Base-by-base conservation (phyloP, 1,284 basidiomycete genomes). In the Amylostereum areolatum region DNA sequence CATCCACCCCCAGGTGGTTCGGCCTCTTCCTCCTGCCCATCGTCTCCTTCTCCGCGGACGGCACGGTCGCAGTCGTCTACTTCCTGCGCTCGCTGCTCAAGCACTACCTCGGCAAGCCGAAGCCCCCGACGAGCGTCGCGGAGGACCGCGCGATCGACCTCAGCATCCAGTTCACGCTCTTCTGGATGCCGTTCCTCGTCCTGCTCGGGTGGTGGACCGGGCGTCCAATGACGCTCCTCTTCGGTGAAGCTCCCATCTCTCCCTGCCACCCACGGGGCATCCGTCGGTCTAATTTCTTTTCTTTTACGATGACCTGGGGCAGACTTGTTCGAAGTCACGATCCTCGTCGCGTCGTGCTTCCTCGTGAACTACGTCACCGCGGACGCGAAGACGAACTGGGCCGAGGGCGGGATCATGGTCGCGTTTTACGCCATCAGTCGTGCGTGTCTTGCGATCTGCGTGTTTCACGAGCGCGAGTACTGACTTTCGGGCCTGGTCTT, bases 301-400 rank as follows among this genome's bases (percentile, higher is more conserved):
- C 1, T 31, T 31, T 18, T 29, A 30, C 5, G 30, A 35, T 41
- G 32, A 12, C 33, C 12, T 28, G 10, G 27, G 3, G 28, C 54
- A 74, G 74, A 77, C 56, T 57, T 72, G 31, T 85, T 80, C 57
- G 83, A 85, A 59, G 77, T 85, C 2, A 74, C 77, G 1, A 59
- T 81, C 28, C 62, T 84, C 25, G 63, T 86, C 11, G 79, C 75
- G 0, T 71, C 80, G 0, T 81, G 78, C 57, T 85, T 86, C 69
- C 67, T 86, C 39, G 83, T 85, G 41, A 87, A 84, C 64, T 83
- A 83, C 59, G 78, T 85, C 41, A 85, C 82, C 1, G 77, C 79
- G 1, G 82, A 85, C 59, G 69, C 78, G 5, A 83, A 84, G 65
- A 85, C 83, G 1, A 85, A 85, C 59, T 84, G 81, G 80, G 76